phyloP scores from a whole-genome alignment of 331 rosid species.

The Quercus lobata region DNA sequence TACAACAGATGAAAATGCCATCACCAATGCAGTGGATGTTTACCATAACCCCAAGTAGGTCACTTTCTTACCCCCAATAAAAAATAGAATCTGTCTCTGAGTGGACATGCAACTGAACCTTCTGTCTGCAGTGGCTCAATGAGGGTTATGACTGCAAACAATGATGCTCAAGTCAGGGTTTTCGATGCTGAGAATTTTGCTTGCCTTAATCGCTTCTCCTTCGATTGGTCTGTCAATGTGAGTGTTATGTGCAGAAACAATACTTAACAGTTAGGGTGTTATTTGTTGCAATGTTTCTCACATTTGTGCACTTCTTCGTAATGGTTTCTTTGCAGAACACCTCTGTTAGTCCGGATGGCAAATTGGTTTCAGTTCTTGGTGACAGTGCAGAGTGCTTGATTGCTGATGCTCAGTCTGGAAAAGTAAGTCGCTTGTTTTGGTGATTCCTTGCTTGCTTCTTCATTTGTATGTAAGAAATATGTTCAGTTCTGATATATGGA shows the following conservation, averaged over 20 bases:
- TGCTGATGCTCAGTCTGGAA: slow-evolving; percentile 63
- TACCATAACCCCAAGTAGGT: slow-evolving; percentile 53
- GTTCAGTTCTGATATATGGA: slow-evolving; percentile 1
- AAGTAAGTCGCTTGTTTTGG: slow-evolving; percentile 22
- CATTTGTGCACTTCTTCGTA: neutral
- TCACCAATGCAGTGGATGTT: slow-evolving; percentile 88
- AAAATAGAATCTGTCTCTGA: neutral
- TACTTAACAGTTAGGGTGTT: neutral
- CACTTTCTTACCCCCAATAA: neutral
- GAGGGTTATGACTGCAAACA: slow-evolving; percentile 82
- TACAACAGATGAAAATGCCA: slow-evolving; percentile 74
- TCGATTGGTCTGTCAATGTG: slow-evolving; percentile 91
- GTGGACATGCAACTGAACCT: slow-evolving; percentile 11
- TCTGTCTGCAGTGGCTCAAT: slow-evolving; percentile 56
- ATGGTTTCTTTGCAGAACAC: slow-evolving; percentile 39
- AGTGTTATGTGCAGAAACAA: slow-evolving; percentile 34
- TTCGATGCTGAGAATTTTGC: slow-evolving; percentile 61
- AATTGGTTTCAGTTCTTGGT: slow-evolving; percentile 59
- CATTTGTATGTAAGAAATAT: neutral
- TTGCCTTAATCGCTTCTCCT: slow-evolving; percentile 57
- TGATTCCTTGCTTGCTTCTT: neutral
- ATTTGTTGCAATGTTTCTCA: neutral
- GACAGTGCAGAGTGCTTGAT: slow-evolving; percentile 61
- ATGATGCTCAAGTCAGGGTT: slow-evolving; percentile 74
- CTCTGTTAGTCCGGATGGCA: slow-evolving; percentile 59